Percentiles rank a stretch among this genome's conserved stretches.
Conservation (phyloP, 164 flowering plant genomes). For the Berberis vulgaris region DNA sequence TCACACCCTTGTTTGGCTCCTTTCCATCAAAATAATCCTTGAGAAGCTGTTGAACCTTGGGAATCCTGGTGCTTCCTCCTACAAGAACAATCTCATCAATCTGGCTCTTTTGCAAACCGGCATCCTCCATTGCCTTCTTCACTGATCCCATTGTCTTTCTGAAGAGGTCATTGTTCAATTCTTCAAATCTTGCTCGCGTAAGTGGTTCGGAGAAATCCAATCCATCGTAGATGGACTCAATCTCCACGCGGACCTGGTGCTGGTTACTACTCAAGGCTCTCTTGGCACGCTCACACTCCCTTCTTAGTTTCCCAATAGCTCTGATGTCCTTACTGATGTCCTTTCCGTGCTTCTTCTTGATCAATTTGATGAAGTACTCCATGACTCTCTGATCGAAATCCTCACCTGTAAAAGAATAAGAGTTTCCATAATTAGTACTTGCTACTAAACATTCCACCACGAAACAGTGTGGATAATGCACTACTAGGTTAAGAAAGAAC, state of each 20-base stretch:
- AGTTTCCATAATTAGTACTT: background rate
- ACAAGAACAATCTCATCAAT: constrained; percentile 25
- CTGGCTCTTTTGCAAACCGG: constrained; percentile 16
- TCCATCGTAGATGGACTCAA: constrained; percentile 26
- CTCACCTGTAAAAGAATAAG: constrained; percentile 15
- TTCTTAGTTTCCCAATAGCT: constrained; percentile 31
- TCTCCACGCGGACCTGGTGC: constrained; percentile 28
- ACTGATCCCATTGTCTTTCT: constrained; percentile 25
- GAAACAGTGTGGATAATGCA: too few relatives aligned
- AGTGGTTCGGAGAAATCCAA: constrained; percentile 28
- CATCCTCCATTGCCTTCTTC: constrained; percentile 22
- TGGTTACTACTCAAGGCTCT: constrained; percentile 29
- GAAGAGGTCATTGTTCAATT: constrained; percentile 24
- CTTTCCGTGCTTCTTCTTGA: constrained; percentile 28
- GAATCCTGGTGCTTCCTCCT: constrained; percentile 24
- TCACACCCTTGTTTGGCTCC: constrained; percentile 25
- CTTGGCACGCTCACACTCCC: constrained; percentile 29
- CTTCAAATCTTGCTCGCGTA: constrained; percentile 25
- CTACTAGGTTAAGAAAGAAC: too few relatives aligned
- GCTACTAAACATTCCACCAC: background rate
- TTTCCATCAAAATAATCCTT: constrained; percentile 22
- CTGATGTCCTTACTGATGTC: constrained; percentile 29
- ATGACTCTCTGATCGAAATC: constrained; percentile 25
- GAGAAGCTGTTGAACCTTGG: constrained; percentile 21
- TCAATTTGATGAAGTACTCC: constrained; percentile 24